Base-by-base conservation (phyloP, 2,329 filamentous ascomycete species). In the Purpureocillium lavendulum region DNA sequence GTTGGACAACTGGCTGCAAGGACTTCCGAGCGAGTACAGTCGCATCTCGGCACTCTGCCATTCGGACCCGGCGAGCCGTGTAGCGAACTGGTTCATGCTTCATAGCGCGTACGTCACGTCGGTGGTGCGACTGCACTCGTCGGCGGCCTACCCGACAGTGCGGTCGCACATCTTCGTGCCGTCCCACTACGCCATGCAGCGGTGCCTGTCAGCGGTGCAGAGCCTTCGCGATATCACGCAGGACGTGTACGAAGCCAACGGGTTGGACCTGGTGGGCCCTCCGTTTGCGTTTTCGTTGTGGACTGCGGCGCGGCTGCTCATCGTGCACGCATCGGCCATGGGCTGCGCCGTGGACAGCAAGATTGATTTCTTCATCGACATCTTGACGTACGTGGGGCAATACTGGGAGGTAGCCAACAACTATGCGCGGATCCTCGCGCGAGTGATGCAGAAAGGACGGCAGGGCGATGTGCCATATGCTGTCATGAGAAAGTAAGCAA, bases 41-140 rank as follows among this genome's bases (percentile, higher is more conserved):
- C 61, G 61, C n/a, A 66, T 68, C 17, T 66, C 62, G 7, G 62
- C 64, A 2, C 51, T 68, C 10, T 68, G 65, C 30, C 65, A 68
- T 47, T 66, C 64, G 5, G 64, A 67, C 14, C 64, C 64, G 3
- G 64, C 64, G 2, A 66, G 64, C 38, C 60, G 64, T 2, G 64
- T 67, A 2, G 64, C 64, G n/a, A 67, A 67, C 44, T 67, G 64
- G 64, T 66, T 67, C 42, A 65, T 67, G 61, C 51, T 68, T 8
- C 65, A 68, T 18, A 66, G 64, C 45, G 65, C 65, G 7, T 68
- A 66, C 34, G 64, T 68, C 11, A 65, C 62, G 0, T 57, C 62
- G 3, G 65, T 65, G 6, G 63, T 68, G 3, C 59, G 65, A 1
- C 50, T 68, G n/a, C 65, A 68, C 41, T 66, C 65, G 3, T 58